A percentile compares a stretch with the other conserved stretches of the same genome.
These are phyloP conservation scores for Cyberlindnera misumaiensis DNA, from an alignment of 805 yeast genomes.

Conservation along the genomic window DNA sequence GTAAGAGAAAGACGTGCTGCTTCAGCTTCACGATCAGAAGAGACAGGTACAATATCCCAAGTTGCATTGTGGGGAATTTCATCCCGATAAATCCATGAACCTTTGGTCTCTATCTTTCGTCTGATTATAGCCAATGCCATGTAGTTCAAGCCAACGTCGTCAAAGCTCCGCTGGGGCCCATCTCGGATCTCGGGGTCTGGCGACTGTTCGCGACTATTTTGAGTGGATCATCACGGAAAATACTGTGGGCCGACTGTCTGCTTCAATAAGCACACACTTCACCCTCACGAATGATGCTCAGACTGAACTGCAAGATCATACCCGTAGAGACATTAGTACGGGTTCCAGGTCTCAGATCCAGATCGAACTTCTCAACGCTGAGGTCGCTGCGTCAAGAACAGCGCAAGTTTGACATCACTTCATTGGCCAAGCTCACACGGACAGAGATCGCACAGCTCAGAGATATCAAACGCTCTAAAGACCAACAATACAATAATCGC, in stretches of 20 bases:
- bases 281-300: no score
- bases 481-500: conserved; percentile 15
- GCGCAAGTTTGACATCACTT: not conserved
- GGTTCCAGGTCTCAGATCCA: not conserved
- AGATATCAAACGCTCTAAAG: conserved; percentile 14
- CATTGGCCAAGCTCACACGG: conserved; percentile 18
- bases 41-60: conserved; percentile 90
- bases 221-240: no score
- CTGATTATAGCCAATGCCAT: no score
- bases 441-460: conserved; percentile 20
- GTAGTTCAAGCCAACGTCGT: no score
- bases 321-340: not conserved
- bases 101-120: no score
- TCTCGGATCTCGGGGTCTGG: no score
- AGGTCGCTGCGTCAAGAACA: conserved; percentile 3
- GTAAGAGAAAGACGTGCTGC: conserved; percentile 77
- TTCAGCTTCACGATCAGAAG: conserved; percentile 90
- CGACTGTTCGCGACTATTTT: no score
- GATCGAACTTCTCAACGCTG: not conserved
- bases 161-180: no score
- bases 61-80: conserved; percentile 92
- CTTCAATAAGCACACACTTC: no score
- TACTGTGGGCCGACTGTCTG: no score
- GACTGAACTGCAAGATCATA: no score
- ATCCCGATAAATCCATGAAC: conserved; percentile 58